phyloP scores from a whole-genome alignment of 1,284 basidiomycete species.

The Heterobasidion parviporum region DNA sequence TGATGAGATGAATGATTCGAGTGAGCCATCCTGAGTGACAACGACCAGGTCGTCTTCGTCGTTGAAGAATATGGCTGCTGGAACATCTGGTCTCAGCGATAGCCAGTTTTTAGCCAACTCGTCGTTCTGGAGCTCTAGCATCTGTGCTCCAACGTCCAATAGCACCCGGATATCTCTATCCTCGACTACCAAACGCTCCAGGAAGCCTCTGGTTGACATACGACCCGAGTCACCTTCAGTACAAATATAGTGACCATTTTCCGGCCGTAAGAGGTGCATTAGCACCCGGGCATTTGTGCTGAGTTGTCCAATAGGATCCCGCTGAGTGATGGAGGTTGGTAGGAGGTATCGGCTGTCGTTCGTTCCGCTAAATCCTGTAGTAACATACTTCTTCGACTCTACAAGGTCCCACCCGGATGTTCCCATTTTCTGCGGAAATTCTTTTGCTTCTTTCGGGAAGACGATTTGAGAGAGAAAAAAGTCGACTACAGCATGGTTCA shows the following conservation, averaged over 20 bases:
- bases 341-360: conserved; percentile 44
- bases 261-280: conserved; percentile 30
- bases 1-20: conserved; percentile 33
- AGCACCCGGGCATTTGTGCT: conserved; percentile 44
- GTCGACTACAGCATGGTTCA: neutral
- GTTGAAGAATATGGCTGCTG: conserved; percentile 41
- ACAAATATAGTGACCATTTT: conserved; percentile 31
- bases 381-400: conserved; percentile 24
- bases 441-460: conserved; percentile 40
- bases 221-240: conserved; percentile 8
- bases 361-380: conserved; percentile 51
- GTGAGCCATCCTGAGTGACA: conserved; percentile 27
- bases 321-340: conserved; percentile 36
- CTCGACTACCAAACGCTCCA: conserved; percentile 25
- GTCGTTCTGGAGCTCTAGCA: conserved; percentile 39
- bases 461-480: conserved; percentile 29
- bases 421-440: conserved; percentile 37
- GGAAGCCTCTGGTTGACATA: conserved; percentile 21
- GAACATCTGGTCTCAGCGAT: conserved; percentile 16
- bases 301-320: conserved; percentile 31
- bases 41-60: conserved; percentile 35
- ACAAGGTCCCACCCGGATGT: conserved; percentile 49
- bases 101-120: conserved; percentile 36
- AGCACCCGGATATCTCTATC: conserved; percentile 32
- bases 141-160: conserved; percentile 52